These are phyloP conservation scores for Globisporangium parvum DNA, from an alignment of 352 stramenopile species.

Conservation along the genomic window DNA sequence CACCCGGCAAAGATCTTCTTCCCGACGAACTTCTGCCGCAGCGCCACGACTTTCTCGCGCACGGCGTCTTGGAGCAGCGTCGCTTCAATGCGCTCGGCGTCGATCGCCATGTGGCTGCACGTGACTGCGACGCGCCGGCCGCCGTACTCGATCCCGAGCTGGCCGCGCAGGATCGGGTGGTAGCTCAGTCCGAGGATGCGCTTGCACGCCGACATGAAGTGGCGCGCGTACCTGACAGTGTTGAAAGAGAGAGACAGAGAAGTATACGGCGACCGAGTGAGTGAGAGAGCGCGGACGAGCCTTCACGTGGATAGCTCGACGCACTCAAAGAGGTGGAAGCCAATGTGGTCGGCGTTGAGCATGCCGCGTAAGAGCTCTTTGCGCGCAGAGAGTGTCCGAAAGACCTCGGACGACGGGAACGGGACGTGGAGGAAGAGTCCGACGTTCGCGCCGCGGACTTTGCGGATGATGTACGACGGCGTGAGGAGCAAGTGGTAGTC, in stretches of 20 bases:
- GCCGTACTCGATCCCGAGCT: slow-evolving; percentile 93
- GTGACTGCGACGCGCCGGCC: slow-evolving; percentile 92
- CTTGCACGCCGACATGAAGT: slow-evolving; percentile 90
- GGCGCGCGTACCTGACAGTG: slow-evolving; percentile 46
- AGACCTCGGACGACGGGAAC: slow-evolving; percentile 98
- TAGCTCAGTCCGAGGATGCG: slow-evolving; percentile 93
- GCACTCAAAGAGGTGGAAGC: slow-evolving; percentile 93
- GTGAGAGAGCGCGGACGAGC: too few species aligned
- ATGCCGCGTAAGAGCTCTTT: slow-evolving; percentile 89
- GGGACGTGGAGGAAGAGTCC: slow-evolving; percentile 98
- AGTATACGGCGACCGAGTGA: too few species aligned
- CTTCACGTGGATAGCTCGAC: slow-evolving; percentile 4
- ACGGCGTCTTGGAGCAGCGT: slow-evolving; percentile 38
- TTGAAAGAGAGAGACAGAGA: background rate
- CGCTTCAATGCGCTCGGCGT: slow-evolving; percentile 44
- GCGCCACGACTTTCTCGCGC: slow-evolving; percentile 37
- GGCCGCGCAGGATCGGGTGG: slow-evolving; percentile 86
- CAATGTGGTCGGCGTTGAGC: slow-evolving; percentile 89
- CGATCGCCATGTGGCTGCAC: slow-evolving; percentile 90
- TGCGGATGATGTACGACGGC: slow-evolving; percentile 92
- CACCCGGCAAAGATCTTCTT: slow-evolving; percentile 91
- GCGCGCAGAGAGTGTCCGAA: slow-evolving; percentile 92
- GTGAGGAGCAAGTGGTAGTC: slow-evolving; percentile 97
- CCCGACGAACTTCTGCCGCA: slow-evolving; percentile 57
- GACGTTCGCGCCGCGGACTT: slow-evolving; percentile 86